phyloP scores from a whole-genome alignment of 306 rosid genomes.

The Parietaria judaica region DNA sequence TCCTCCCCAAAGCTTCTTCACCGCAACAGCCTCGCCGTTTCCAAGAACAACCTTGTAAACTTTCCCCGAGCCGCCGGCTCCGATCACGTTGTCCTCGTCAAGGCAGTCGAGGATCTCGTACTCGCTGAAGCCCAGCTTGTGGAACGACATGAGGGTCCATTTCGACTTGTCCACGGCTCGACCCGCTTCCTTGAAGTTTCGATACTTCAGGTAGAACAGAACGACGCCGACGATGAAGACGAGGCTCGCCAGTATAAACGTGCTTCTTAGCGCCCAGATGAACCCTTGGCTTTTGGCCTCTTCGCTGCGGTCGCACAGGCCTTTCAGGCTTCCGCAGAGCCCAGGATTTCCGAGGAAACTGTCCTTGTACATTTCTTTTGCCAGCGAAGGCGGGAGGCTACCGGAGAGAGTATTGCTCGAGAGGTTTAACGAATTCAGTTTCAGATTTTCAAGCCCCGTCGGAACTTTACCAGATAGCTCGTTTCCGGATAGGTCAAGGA shows the following conservation, averaged over 20 bases:
- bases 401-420: constrained; percentile 63
- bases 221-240: constrained; percentile 58
- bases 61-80: constrained; percentile 79
- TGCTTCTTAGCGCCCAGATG: constrained; percentile 55
- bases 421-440: constrained; percentile 67
- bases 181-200: constrained; percentile 34
- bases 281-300: constrained; percentile 29
- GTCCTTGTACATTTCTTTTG: constrained; percentile 44
- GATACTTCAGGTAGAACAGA: constrained; percentile 67
- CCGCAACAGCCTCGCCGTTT: constrained; percentile 70
- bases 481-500: constrained; percentile 74
- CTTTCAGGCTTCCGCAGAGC: constrained; percentile 52
- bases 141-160: constrained; percentile 94
- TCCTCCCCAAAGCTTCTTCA: constrained; percentile 72
- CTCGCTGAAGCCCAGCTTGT: constrained; percentile 80
- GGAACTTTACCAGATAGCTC: constrained; percentile 63
- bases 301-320: constrained; percentile 34
- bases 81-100: constrained; percentile 79
- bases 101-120: constrained; percentile 79
- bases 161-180: constrained; percentile 55
- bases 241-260: constrained; percentile 43
- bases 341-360: constrained; percentile 84
- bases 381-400: constrained; percentile 57
- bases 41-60: constrained; percentile 75
- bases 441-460: constrained; percentile 51